Evolutionary conservation across 176 grass and related monocot genomes (phyloP).

Genomic region (Poa pratensis): DNA sequence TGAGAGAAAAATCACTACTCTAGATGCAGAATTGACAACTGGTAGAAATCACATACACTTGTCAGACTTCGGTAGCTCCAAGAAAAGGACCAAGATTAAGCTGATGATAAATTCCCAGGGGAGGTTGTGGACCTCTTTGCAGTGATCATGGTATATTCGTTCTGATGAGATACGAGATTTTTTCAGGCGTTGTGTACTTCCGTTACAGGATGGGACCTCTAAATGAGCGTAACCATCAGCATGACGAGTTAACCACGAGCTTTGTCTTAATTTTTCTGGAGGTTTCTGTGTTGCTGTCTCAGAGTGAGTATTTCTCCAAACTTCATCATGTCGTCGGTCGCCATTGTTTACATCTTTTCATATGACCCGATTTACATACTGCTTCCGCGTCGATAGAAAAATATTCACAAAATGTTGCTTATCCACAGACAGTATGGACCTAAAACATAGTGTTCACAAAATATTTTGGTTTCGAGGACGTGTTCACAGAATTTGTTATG

Average conservation of each 20-base stretch:
- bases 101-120: constrained; percentile 76
- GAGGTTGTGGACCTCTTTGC: constrained; percentile 57
- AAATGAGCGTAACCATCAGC: neutral
- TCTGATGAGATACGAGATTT: neutral
- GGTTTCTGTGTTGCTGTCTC: neutral
- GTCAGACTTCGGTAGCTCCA: too few species aligned
- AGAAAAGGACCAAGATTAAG: too few species aligned
- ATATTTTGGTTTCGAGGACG: neutral
- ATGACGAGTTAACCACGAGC: neutral
- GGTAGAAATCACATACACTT: too few species aligned
- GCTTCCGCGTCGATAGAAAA: neutral
- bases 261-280: neutral
- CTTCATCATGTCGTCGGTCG: neutral
- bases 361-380: neutral
- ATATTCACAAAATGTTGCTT: neutral
- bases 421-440: neutral
- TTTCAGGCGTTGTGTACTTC: neutral
- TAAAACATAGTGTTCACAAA: neutral
- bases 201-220: neutral
- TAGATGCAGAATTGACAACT: too few species aligned
- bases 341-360: neutral
- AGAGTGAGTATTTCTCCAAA: neutral
- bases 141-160: neutral
- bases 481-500: neutral
- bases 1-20: too few species aligned